These are phyloP conservation scores for Trichoderma sp. DNA, from an alignment of 2,329 filamentous ascomycete genomes.

Conservation along the genomic window DNA sequence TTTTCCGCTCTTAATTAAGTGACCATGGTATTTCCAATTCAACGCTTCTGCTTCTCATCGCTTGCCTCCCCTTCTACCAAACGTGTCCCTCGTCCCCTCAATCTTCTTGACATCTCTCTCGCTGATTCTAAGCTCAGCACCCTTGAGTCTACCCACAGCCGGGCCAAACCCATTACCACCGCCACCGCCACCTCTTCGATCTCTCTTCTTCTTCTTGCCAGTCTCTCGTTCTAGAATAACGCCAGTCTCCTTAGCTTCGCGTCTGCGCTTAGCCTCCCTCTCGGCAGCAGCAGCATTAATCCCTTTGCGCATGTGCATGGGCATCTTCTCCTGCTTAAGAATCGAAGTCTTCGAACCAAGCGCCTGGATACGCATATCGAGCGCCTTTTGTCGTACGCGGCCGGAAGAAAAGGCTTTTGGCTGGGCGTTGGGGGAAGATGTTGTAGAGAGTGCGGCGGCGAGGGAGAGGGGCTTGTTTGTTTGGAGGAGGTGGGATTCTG, in stretches of 20 bases:
- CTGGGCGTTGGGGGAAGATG: constrained; percentile 36
- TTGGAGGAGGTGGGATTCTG: constrained; percentile 83
- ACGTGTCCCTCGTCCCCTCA: constrained; percentile 53
- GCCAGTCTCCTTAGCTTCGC: constrained; percentile 85
- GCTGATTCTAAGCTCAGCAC: constrained; percentile 77
- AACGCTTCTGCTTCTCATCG: constrained; percentile 24
- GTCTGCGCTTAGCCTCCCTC: constrained; percentile 70
- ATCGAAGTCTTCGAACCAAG: constrained; percentile 78
- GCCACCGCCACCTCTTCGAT: constrained; percentile 49
- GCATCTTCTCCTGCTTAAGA: constrained; percentile 82
- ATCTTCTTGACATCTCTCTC: constrained; percentile 74
- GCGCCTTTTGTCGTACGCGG: constrained; percentile 75
- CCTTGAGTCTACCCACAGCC: constrained; percentile 75
- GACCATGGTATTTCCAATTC: neutral
- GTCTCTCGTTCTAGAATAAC: constrained; percentile 74
- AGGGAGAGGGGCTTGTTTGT: constrained; percentile 50
- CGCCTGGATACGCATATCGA: constrained; percentile 79
- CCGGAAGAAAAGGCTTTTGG: constrained; percentile 57
- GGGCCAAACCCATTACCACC: constrained; percentile 66
- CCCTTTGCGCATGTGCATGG: constrained; percentile 82
- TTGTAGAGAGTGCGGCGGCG: constrained; percentile 42
- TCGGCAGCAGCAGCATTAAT: constrained; percentile 67
- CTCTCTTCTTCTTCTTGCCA: constrained; percentile 43
- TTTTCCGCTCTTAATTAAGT: neutral
- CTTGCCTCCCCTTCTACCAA: constrained; percentile 41